A percentile compares a stretch with the other conserved stretches of the same genome.
phyloP scores from a whole-genome alignment of 352 stramenopile species.

The Phytopythium cucurbitacearum region DNA sequence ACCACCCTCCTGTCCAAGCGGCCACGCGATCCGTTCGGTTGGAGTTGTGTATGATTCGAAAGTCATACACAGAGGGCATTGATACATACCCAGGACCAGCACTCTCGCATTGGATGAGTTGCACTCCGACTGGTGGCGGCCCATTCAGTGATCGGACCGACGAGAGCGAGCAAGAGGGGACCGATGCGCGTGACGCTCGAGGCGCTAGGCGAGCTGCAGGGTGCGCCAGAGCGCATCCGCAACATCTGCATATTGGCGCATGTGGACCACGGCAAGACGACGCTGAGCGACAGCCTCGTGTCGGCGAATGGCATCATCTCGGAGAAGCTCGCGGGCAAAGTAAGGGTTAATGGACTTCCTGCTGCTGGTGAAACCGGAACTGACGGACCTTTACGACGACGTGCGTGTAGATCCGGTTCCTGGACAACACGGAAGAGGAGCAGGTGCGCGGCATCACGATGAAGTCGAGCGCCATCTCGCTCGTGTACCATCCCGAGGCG shows the following conservation, averaged over 20 bases:
- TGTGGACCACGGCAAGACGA: constrained; percentile 93
- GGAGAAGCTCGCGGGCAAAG: constrained; percentile 92
- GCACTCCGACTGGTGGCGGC: too few species aligned
- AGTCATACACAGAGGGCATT: too few species aligned
- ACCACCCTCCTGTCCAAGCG: too few species aligned
- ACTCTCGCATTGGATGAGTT: too few species aligned
- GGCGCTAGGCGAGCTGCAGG: constrained; percentile 58
- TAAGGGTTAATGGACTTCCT: constrained; percentile 20
- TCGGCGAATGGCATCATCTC: constrained; percentile 97
- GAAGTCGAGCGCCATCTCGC: constrained; percentile 94
- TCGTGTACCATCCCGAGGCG: constrained; percentile 81
- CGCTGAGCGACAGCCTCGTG: constrained; percentile 94
- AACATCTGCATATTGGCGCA: constrained; percentile 96
- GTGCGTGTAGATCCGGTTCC: constrained; percentile 80
- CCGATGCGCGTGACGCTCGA: constrained; percentile 44
- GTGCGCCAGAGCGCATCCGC: constrained; percentile 76
- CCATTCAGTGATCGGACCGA: too few species aligned
- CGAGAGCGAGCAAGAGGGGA: constrained; percentile 4
- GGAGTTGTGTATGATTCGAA: too few species aligned
- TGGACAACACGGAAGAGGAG: constrained; percentile 94
- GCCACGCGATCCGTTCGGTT: too few species aligned
- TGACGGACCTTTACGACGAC: background rate
- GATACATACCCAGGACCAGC: too few species aligned
- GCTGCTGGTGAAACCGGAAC: constrained; percentile 3
- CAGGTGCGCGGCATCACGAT: constrained; percentile 97